Base-by-base conservation (phyloP, 2,329 filamentous ascomycete species). In the Knufia petricola region DNA sequence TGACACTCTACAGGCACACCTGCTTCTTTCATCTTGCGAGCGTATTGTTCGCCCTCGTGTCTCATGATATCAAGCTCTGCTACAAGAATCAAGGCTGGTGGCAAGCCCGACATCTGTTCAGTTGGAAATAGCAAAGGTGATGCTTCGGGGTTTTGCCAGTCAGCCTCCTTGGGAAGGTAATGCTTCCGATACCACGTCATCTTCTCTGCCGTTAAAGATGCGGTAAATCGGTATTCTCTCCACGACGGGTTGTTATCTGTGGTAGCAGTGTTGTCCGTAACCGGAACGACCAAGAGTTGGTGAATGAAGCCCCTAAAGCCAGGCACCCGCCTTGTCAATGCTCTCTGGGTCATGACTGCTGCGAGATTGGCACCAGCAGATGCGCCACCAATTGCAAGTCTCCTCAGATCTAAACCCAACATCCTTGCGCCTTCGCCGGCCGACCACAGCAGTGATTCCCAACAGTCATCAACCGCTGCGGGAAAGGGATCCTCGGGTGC, bases 171-270 rank as follows among this genome's bases (percentile, higher is more conserved):
- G 0, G 76, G 75, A 1, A 81, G 66, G 60, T 79, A 80, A 58
- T 77, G 73, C 15, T 69, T 58, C n/a, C 77, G 67, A 57, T 77
- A 81, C 77, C 77, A 80, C 42, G 76, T 59, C 77, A 80, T 80
- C 60, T 79, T 79, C 2, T 64, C 63, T 0, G 75, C 74, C 0
- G 76, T 72, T 1, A 79, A 65, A 0, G 75, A 73, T 0, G 75
- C 70, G 0, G 70, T 68, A 56, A 71, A 65, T 55, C 77, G 65
- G 57, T 75, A 76, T 38, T 70, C 67, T 13, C 61, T 65, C 67
- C 73, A 81, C 2, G 73, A 72, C 1, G 61, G 57, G 49, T 68
- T 75, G 48, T 64, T 72, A 7, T 55, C 59, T 0, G 67, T 57
- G 12, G 63, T 63, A 4, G 75, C 76, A 1, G 74, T 78, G 62